phyloP scores from a whole-genome alignment of 1,284 basidiomycete genomes.

The Earliella scabrosa region DNA sequence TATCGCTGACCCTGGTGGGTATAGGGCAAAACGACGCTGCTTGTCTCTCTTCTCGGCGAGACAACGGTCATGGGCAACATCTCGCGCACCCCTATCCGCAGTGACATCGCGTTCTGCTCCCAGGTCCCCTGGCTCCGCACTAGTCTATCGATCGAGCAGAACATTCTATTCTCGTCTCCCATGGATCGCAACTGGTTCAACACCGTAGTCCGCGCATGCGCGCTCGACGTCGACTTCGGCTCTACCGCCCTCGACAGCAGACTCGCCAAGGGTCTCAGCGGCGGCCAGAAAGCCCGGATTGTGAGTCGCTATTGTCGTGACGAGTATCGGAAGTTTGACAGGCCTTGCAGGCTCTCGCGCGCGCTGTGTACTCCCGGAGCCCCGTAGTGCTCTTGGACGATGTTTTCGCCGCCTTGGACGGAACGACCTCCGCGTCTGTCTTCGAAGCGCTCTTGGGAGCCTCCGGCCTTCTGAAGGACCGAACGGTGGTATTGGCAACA shows the following conservation, averaged over 20 bases:
- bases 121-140: constrained; percentile 1
- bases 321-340: no score
- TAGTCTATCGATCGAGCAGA: constrained; percentile 6
- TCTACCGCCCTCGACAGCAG: neutral
- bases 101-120: neutral
- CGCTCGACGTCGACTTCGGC: constrained; percentile 1
- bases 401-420: constrained; percentile 2
- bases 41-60: neutral
- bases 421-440: neutral
- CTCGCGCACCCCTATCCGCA: neutral
- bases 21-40: constrained; percentile 1
- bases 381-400: neutral
- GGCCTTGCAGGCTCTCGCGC: neutral
- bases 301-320: no score
- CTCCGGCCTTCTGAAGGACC: neutral
- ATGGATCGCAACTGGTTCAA: constrained; percentile 6
- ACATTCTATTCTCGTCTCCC: constrained; percentile 5
- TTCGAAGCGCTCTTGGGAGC: neutral
- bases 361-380: constrained; percentile 3
- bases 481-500: neutral
- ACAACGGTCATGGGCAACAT: neutral
- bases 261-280: constrained; percentile 1
- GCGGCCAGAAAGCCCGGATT: constrained; percentile 5
- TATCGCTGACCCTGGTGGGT: neutral
- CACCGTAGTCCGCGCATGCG: neutral